A percentile compares a stretch with the other conserved stretches of the same genome.
phyloP scores from a whole-genome alignment of 169 alveolate genomes.

The Plasmodium fragile region DNA sequence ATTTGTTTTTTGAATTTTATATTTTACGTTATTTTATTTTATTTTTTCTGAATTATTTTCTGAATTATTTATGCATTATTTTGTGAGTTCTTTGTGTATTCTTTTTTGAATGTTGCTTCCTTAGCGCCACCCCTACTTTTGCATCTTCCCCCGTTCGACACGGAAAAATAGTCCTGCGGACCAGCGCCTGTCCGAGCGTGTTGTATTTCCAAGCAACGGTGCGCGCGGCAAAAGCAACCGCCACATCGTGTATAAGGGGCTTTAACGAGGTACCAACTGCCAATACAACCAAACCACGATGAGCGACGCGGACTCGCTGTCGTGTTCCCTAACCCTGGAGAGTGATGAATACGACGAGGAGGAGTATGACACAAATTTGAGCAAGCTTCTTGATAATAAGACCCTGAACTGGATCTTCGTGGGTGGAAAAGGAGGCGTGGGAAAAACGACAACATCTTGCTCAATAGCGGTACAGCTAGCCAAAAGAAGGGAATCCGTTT shows the following conservation, averaged over 20 bases:
- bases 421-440: slow-evolving; percentile 99
- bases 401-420: slow-evolving; percentile 98
- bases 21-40: too few species aligned
- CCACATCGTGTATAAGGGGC: neutral
- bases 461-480: slow-evolving; percentile 95
- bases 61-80: neutral
- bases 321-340: slow-evolving; percentile 53
- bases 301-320: slow-evolving; percentile 33
- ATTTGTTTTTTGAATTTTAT: neutral
- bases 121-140: neutral
- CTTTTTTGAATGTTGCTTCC: too few species aligned
- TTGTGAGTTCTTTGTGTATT: neutral
- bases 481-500: slow-evolving; percentile 93
- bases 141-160: neutral
- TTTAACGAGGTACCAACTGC: neutral
- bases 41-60: too few species aligned
- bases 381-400: slow-evolving; percentile 59
- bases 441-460: slow-evolving; percentile 98
- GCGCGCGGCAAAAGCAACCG: neutral
- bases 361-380: slow-evolving; percentile 45
- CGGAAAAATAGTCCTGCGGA: neutral
- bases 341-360: slow-evolving; percentile 30
- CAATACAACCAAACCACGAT: neutral
- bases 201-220: neutral
- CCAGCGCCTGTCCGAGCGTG: neutral